Percentiles rank a stretch among this genome's conserved stretches.
Evolutionary conservation across 805 yeast species (phyloP).

Genomic region (Sungouiozyma intestinalis): DNA sequence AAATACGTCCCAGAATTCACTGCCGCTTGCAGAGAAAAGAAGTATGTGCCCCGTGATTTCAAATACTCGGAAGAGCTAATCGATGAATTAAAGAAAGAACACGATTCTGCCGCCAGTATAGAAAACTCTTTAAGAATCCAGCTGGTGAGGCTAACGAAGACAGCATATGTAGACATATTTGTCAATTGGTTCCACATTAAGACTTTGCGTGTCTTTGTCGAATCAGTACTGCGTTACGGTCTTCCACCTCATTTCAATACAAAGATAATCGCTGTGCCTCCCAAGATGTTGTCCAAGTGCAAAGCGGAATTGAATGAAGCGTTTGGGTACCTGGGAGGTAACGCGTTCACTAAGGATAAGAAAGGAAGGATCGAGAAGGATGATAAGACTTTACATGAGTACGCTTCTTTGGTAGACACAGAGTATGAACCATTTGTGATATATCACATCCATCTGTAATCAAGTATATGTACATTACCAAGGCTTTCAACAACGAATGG

Average conservation of each 20-base stretch:
- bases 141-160: slow-evolving; percentile 67
- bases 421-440: slow-evolving; percentile 95
- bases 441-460: slow-evolving; percentile 35
- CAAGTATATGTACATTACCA: no score
- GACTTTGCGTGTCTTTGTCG: slow-evolving; percentile 79
- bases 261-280: slow-evolving; percentile 37
- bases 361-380: slow-evolving; percentile 50
- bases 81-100: slow-evolving; percentile 67
- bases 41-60: slow-evolving; percentile 90
- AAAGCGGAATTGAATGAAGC: slow-evolving; percentile 60
- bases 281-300: slow-evolving; percentile 40
- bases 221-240: slow-evolving; percentile 90
- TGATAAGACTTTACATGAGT: slow-evolving; percentile 65
- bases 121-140: slow-evolving; percentile 71
- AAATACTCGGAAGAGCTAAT: slow-evolving; percentile 70
- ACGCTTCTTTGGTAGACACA: slow-evolving; percentile 84
- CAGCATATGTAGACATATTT: slow-evolving; percentile 83
- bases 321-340: slow-evolving; percentile 87
- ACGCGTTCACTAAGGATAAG: slow-evolving; percentile 63
- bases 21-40: slow-evolving; percentile 65
- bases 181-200: slow-evolving; percentile 87
- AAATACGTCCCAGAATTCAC: slow-evolving; percentile 65
- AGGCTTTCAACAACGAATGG: no score
- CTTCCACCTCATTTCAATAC: slow-evolving; percentile 83
- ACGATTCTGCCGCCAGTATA: slow-evolving; percentile 57